phyloP scores from a whole-genome alignment of 345 rosid species.

The Eucalyptus paniculata region DNA sequence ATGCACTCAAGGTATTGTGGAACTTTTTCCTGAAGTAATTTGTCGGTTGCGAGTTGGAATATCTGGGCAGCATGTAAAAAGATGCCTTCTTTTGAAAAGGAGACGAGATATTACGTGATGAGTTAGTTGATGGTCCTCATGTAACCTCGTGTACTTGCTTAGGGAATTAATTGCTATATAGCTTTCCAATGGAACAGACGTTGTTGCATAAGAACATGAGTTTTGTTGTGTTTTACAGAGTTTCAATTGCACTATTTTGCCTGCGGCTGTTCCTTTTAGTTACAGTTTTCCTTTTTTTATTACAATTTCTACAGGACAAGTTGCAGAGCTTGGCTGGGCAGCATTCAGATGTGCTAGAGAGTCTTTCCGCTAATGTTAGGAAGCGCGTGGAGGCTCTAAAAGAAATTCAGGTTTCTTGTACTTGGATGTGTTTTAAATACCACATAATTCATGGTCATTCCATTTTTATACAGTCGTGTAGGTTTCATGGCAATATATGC shows the following conservation, averaged over 20 bases:
- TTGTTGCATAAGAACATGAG: neutral
- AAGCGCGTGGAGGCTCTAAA: slow-evolving; percentile 89
- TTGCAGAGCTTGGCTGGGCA: slow-evolving; percentile 75
- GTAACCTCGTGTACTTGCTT: neutral
- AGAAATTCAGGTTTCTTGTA: slow-evolving; percentile 61
- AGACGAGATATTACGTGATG: neutral
- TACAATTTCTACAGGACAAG: slow-evolving; percentile 37
- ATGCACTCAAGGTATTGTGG: slow-evolving; percentile 53
- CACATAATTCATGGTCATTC: neutral
- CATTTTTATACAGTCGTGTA: neutral
- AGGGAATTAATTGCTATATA: neutral
- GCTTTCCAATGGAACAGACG: neutral
- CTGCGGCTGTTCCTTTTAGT: neutral
- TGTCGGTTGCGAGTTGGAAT: neutral
- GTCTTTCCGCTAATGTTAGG: slow-evolving; percentile 41
- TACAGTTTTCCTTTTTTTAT: neutral
- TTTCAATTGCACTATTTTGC: neutral
- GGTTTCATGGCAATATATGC: neutral
- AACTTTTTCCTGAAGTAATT: neutral
- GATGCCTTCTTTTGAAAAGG: neutral
- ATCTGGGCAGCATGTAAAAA: neutral
- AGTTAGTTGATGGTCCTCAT: neutral
- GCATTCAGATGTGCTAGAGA: slow-evolving; percentile 68
- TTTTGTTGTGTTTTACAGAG: neutral
- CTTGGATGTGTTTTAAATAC: neutral